Conservation (phyloP, 2,329 filamentous ascomycete genomes). For the Ophiocordyceps sinensis region DNA sequence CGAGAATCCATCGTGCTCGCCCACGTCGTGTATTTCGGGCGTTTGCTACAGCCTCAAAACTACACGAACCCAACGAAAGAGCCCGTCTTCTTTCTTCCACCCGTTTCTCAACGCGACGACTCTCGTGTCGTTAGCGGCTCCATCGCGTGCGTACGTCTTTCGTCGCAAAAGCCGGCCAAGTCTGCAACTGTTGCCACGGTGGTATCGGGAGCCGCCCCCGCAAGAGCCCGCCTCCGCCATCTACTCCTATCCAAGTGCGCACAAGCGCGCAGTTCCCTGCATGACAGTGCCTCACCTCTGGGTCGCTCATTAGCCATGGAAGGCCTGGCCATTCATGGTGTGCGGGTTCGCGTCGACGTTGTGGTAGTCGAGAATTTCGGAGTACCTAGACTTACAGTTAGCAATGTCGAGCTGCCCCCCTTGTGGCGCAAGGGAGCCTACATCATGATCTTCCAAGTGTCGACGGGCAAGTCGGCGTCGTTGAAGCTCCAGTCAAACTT, state of each 20-base stretch:
- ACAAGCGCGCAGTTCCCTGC: neutral
- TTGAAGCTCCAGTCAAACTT: slow-evolving; percentile 99
- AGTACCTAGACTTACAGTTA: slow-evolving; percentile 53
- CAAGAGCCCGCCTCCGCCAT: slow-evolving; percentile 1
- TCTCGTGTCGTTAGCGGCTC: neutral
- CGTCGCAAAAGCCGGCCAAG: neutral
- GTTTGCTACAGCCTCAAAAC: neutral
- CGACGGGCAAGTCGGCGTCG: slow-evolving; percentile 89
- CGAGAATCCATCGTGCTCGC: slow-evolving; percentile 16
- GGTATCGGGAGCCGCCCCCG: slow-evolving; percentile 1
- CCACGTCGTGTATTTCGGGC: neutral
- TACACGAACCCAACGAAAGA: neutral
- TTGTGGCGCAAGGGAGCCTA: slow-evolving; percentile 28
- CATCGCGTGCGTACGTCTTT: neutral
- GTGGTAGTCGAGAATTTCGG: slow-evolving; percentile 96
- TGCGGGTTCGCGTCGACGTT: slow-evolving; percentile 54
- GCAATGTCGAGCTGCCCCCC: neutral
- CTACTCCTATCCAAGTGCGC: slow-evolving; percentile 3
- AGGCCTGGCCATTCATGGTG: slow-evolving; percentile 23
- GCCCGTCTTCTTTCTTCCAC: neutral
- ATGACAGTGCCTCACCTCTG: neutral
- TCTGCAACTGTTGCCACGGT: neutral
- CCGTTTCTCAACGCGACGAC: neutral
- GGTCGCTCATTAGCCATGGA: slow-evolving; percentile 18
- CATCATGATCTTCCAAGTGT: slow-evolving; percentile 99